Evolutionary conservation across 1,284 basidiomycete genomes (phyloP).

Genomic region (Cryptococcus sp.): DNA sequence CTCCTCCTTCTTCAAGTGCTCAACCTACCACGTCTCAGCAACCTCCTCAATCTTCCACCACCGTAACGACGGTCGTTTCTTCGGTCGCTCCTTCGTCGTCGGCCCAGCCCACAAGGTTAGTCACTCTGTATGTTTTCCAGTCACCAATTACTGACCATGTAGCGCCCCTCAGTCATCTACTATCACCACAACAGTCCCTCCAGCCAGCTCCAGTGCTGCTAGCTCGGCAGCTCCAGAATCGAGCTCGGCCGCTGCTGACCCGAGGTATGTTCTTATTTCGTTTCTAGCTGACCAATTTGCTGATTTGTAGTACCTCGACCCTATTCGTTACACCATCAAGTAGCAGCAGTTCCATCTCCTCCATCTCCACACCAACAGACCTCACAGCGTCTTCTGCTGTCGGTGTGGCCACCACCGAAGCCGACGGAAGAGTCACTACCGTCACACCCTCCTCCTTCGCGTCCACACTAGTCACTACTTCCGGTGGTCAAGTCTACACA

Average conservation of each 20-base stretch:
- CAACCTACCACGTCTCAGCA: not conserved
- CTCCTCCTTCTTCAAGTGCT: not conserved
- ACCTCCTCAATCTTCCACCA: not conserved
- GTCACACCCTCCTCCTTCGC: slow-evolving; percentile 37
- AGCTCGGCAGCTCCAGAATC: not conserved
- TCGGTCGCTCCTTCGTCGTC: not conserved
- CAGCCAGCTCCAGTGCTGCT: not conserved
- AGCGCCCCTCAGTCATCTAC: not conserved
- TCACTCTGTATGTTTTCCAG: not conserved
- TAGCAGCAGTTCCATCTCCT: slow-evolving; percentile 2
- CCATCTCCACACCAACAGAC: slow-evolving; percentile 5
- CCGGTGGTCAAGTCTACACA: slow-evolving; percentile 42
- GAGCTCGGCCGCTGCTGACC: not conserved
- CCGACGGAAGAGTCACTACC: slow-evolving; percentile 27
- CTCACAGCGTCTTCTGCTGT: slow-evolving; percentile 30
- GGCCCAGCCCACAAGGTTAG: not conserved
- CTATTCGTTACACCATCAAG: slow-evolving; percentile 11
- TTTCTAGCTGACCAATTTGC: not conserved
- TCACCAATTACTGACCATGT: not conserved
- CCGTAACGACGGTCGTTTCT: not conserved
- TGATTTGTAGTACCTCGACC: slow-evolving; percentile 19
- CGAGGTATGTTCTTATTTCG: not conserved
- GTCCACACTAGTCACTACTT: slow-evolving; percentile 34
- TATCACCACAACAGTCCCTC: not conserved
- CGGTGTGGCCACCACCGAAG: slow-evolving; percentile 36